Conservation (phyloP, 1,284 basidiomycete species). For the Malassezia sympodialis region DNA sequence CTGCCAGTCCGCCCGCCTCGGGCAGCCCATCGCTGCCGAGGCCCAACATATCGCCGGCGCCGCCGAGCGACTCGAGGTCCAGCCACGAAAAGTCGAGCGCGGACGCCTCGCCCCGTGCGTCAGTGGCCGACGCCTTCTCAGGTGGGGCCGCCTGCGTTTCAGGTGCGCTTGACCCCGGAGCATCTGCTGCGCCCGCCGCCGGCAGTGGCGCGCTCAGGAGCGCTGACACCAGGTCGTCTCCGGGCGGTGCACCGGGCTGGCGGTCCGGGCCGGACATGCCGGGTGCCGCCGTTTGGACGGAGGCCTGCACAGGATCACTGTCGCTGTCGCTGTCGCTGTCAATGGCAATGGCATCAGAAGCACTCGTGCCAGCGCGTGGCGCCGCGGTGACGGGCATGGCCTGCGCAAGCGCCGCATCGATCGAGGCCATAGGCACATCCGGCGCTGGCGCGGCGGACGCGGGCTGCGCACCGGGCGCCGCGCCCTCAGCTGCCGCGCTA, state of each 20-base stretch:
- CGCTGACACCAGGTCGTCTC: not conserved
- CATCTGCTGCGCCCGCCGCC: no score
- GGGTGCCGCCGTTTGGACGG: not conserved
- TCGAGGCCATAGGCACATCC: not conserved
- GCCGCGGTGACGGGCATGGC: not conserved
- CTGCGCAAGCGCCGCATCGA: not conserved
- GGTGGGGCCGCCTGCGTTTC: not conserved
- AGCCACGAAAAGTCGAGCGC: constrained; percentile 14
- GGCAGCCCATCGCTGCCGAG: not conserved
- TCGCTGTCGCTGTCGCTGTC: constrained; percentile 10
- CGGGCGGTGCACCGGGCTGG: not conserved
- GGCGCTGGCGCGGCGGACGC: not conserved
- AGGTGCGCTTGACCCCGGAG: no score
- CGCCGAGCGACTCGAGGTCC: not conserved
- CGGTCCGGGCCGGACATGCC: not conserved
- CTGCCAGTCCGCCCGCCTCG: not conserved
- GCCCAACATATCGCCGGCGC: not conserved
- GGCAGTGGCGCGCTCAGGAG: not conserved
- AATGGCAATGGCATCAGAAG: not conserved
- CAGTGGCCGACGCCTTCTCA: not conserved
- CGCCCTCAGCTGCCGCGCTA: not conserved
- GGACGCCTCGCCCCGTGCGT: not conserved
- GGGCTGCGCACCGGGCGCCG: not conserved
- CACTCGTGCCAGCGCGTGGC: not conserved
- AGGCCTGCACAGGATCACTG: no score